Conservation (phyloP, 352 stramenopile species). For the Blastocystis sp. region DNA sequence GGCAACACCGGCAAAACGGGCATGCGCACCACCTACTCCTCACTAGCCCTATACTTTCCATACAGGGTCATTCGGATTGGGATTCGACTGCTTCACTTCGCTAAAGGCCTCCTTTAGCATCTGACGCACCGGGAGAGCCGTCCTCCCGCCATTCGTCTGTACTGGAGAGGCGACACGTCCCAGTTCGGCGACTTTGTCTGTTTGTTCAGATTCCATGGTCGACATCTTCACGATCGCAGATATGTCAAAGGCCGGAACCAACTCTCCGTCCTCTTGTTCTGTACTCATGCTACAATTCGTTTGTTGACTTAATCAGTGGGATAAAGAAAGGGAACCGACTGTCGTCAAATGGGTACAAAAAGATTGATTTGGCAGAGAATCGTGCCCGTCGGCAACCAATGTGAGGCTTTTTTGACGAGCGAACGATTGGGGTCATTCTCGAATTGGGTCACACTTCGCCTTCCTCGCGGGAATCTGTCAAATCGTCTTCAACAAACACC, state of each 20-base stretch:
- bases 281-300: conserved; percentile 38
- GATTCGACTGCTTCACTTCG: not conserved
- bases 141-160: not conserved
- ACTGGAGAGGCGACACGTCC: not conserved
- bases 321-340: no score
- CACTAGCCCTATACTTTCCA: not conserved
- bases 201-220: not conserved
- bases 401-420: no score
- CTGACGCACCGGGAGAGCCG: not conserved
- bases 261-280: conserved; percentile 68
- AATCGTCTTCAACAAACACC: not conserved
- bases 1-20: conserved; percentile 9
- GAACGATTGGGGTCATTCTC: no score
- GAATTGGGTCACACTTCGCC: no score
- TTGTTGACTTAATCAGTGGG: no score
- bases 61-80: not conserved
- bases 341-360: no score
- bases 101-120: not conserved
- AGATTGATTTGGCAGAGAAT: no score
- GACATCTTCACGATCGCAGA: not conserved
- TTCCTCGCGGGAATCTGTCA: no score
- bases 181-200: not conserved
- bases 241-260: conserved; percentile 31
- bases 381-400: no score
- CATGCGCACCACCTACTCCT: not conserved